Evolutionary conservation across 2,329 filamentous ascomycete species (phyloP).

Genomic region (Diaporthe longicolla): DNA sequence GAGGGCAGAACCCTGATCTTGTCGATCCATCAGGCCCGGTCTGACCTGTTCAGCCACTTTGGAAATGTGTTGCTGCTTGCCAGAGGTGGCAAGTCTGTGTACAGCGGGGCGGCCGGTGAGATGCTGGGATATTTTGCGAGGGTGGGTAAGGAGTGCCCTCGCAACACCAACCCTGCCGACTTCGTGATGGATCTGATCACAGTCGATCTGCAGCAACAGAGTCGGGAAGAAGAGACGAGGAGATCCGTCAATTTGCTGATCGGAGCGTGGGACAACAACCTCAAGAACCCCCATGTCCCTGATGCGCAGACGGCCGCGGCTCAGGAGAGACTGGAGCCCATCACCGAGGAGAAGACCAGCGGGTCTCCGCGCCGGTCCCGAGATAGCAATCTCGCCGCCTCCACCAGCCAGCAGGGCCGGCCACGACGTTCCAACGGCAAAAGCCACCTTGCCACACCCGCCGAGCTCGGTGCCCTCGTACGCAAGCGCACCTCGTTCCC

Average conservation of each 20-base stretch:
- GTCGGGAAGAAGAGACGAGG: conserved; percentile 73
- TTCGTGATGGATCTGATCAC: conserved; percentile 84
- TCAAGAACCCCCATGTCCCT: conserved; percentile 12
- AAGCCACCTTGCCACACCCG: conserved; percentile 70
- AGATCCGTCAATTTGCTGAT: conserved; percentile 74
- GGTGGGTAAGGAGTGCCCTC: conserved; percentile 75
- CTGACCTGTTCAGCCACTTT: conserved; percentile 79
- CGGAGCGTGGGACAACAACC: conserved; percentile 64
- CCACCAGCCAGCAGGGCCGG: conserved; percentile 55
- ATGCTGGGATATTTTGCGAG: conserved; percentile 77
- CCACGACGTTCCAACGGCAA: conserved; percentile 40
- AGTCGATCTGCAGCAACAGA: conserved; percentile 77
- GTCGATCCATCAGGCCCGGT: conserved; percentile 84
- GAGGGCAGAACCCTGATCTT: conserved; percentile 82
- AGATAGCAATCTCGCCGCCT: background rate
- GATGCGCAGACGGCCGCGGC: conserved; percentile 11
- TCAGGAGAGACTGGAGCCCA: conserved; percentile 44
- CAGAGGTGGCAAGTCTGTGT: conserved; percentile 77
- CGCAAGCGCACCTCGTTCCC: conserved; percentile 73
- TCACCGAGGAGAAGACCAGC: conserved; percentile 41
- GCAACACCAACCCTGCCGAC: conserved; percentile 81
- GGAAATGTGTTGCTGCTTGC: conserved; percentile 80
- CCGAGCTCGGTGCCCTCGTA: conserved; percentile 78
- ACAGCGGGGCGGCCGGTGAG: conserved; percentile 71
- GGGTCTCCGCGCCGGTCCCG: conserved; percentile 54